Conservation (phyloP, 2,329 filamentous ascomycete species). For the Alternaria sp. region DNA sequence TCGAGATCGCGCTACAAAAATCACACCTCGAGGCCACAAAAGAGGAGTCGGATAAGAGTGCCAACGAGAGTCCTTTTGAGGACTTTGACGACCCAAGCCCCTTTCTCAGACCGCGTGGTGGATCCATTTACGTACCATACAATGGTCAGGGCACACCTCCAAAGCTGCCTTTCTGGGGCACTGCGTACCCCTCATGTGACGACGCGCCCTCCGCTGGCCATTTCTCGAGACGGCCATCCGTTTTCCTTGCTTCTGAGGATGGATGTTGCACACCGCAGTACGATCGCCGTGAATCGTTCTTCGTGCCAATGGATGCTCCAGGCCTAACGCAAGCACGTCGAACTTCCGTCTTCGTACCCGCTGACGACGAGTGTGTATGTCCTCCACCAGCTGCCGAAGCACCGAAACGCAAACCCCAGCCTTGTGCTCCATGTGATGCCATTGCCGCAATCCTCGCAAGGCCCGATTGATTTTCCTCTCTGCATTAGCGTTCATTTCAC, state of each 20-base stretch:
- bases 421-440: conserved; percentile 35
- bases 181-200: conserved; percentile 24
- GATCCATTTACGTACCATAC: conserved; percentile 37
- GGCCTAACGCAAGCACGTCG: conserved; percentile 23
- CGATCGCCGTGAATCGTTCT: conserved; percentile 27
- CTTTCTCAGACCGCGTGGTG: conserved; percentile 34
- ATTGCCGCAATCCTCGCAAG: conserved; percentile 36
- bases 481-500: conserved; percentile 23
- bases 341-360: conserved; percentile 24
- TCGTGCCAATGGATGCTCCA: conserved; percentile 18
- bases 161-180: conserved; percentile 31
- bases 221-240: conserved; percentile 23
- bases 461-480: conserved; percentile 22
- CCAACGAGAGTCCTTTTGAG: conserved; percentile 26
- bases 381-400: conserved; percentile 17
- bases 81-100: conserved; percentile 32
- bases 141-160: conserved; percentile 33
- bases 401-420: conserved; percentile 29
- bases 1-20: conserved; percentile 54
- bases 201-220: conserved; percentile 16
- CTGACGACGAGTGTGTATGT: conserved; percentile 25
- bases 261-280: conserved; percentile 22
- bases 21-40: conserved; percentile 48
- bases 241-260: conserved; percentile 15
- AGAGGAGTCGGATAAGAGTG: conserved; percentile 41